A percentile compares a stretch with the other conserved stretches of the same genome.
These are phyloP conservation scores for Aspergillus jensenii DNA, from an alignment of 2,329 filamentous ascomycete genomes.

Conservation along the genomic window DNA sequence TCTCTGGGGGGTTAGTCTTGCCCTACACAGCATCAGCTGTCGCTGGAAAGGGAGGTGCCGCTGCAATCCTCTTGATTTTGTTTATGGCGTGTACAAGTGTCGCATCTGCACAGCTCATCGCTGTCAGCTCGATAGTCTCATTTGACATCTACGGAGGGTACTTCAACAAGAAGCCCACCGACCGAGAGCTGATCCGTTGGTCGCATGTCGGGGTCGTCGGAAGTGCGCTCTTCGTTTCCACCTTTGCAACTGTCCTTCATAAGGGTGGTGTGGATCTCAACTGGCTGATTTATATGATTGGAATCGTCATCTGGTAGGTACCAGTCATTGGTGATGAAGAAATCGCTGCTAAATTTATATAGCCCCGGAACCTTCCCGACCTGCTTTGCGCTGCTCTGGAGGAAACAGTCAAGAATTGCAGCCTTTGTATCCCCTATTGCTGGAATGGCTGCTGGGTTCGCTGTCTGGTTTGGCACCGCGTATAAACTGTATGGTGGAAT, in stretches of 20 bases:
- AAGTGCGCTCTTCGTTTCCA: slow-evolving; percentile 35
- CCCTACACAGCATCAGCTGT: slow-evolving; percentile 36
- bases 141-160: slow-evolving; percentile 56
- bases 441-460: not conserved
- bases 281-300: slow-evolving; percentile 43
- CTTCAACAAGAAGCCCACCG: slow-evolving; percentile 45
- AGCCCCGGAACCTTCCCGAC: slow-evolving; percentile 37
- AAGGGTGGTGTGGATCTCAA: slow-evolving; percentile 33
- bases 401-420: not conserved
- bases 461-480: not conserved
- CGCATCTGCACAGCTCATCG: slow-evolving; percentile 52
- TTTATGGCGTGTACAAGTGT: slow-evolving; percentile 48
- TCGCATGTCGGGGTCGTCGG: slow-evolving; percentile 53
- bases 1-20: slow-evolving; percentile 35
- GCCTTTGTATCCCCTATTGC: not conserved
- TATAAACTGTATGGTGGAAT: not conserved
- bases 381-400: slow-evolving; percentile 9
- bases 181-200: slow-evolving; percentile 50
- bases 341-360: slow-evolving; percentile 25
- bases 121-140: slow-evolving; percentile 52
- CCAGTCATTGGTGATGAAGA: too few species aligned
- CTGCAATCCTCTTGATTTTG: slow-evolving; percentile 32
- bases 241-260: slow-evolving; percentile 35
- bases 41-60: slow-evolving; percentile 38
- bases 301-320: slow-evolving; percentile 19